Evolutionary conservation across 208 protist species (phyloP).

Genomic region (Leishmania turanica): DNA sequence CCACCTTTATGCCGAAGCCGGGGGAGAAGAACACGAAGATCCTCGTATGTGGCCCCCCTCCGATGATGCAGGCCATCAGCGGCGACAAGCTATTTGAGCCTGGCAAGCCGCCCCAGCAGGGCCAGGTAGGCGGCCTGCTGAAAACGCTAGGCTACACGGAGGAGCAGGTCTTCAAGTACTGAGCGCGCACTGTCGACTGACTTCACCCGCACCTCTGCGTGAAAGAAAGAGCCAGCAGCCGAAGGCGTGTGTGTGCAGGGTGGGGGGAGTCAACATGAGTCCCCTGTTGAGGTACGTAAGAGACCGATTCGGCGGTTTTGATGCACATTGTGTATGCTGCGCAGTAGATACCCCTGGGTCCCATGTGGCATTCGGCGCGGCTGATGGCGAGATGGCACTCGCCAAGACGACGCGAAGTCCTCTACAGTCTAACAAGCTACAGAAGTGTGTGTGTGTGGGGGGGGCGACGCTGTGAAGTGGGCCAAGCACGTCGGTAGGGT

Average conservation of each 20-base stretch:
- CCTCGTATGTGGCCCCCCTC: slow-evolving; percentile 83
- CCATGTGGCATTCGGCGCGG: neutral
- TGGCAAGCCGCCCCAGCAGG: slow-evolving; percentile 72
- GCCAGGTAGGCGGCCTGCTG: slow-evolving; percentile 65
- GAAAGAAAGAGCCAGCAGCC: neutral
- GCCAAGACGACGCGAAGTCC: neutral
- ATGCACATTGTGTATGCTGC: neutral
- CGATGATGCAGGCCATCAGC: slow-evolving; percentile 87
- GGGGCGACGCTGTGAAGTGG: neutral
- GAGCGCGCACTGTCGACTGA: neutral
- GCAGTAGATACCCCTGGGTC: neutral
- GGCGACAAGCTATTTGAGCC: slow-evolving; percentile 77
- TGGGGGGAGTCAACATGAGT: neutral
- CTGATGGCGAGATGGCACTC: neutral
- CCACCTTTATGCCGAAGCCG: slow-evolving; percentile 82
- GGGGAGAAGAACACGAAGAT: slow-evolving; percentile 74
- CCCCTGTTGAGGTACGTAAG: neutral
- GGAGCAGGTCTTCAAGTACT: slow-evolving; percentile 91
- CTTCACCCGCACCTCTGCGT: neutral
- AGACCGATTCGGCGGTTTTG: neutral
- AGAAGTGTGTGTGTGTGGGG: neutral
- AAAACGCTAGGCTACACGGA: slow-evolving; percentile 77
- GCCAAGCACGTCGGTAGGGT: neutral
- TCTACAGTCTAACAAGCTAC: neutral
- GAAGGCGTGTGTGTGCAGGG: neutral